phyloP scores from a whole-genome alignment of 768 basidiomycete species.

The Pleurotus tuber-regium region DNA sequence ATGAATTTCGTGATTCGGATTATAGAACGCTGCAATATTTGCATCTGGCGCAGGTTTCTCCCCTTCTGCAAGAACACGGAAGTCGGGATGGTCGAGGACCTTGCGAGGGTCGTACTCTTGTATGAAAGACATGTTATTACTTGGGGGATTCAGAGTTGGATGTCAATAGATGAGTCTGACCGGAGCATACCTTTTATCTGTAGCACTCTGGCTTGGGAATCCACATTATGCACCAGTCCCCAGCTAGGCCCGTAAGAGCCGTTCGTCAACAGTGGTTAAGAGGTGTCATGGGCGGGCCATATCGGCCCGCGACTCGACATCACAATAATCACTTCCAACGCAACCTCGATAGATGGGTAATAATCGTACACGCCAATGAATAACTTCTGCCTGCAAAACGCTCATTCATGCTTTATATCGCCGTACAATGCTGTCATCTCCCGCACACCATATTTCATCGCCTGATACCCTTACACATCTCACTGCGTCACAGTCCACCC shows the following conservation, averaged over 20 bases:
- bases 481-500: conserved; percentile 61
- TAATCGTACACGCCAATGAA: too few relatives aligned
- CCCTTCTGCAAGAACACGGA: conserved; percentile 47
- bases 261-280: too few relatives aligned
- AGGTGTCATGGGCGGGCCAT: background rate
- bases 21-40: conserved; percentile 61
- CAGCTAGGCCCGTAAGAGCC: background rate
- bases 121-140: conserved; percentile 36
- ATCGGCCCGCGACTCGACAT: background rate
- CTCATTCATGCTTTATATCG: conserved; percentile 35
- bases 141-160: background rate
- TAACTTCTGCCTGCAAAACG: too few relatives aligned
- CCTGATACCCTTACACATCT: conserved; percentile 32
- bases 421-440: conserved; percentile 63
- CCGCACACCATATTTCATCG: conserved; percentile 50
- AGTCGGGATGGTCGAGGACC: conserved; percentile 53
- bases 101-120: conserved; percentile 55
- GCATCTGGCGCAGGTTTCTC: conserved; percentile 44
- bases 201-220: conserved; percentile 7
- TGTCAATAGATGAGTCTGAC: background rate
- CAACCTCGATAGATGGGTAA: too few relatives aligned
- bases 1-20: conserved; percentile 60
- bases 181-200: conserved; percentile 2
- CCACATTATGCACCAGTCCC: background rate
- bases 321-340: too few relatives aligned